Conservation (phyloP, 176 grass and related monocot species). For the Tillandsia fasciculata region DNA sequence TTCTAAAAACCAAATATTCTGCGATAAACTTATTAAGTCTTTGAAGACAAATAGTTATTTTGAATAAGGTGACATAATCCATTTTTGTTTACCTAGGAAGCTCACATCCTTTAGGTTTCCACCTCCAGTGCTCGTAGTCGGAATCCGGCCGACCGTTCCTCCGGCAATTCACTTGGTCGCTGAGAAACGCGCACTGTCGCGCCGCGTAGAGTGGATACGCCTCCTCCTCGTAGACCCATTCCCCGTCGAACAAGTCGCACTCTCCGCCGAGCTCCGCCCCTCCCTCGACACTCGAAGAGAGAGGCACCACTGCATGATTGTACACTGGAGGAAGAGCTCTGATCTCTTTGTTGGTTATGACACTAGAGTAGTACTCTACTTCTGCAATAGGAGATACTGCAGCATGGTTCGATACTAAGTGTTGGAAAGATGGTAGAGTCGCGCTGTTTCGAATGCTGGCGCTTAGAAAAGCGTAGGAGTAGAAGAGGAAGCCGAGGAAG, state of each 20-base stretch:
- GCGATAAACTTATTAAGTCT: too few species aligned
- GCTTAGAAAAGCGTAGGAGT: constrained; percentile 21
- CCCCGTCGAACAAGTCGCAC: constrained; percentile 43
- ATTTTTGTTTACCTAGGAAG: constrained; percentile 1
- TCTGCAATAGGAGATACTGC: too few species aligned
- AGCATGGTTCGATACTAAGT: too few species aligned
- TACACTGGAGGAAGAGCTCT: not conserved
- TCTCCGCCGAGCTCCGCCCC: not conserved
- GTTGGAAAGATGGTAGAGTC: too few species aligned
- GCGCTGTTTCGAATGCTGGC: not conserved
- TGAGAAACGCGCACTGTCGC: constrained; percentile 49
- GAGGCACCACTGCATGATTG: not conserved
- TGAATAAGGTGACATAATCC: too few species aligned
- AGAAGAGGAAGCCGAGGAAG: constrained; percentile 20
- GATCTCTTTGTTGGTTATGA: not conserved
- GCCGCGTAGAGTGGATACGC: constrained; percentile 41
- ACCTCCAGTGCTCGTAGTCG: constrained; percentile 55
- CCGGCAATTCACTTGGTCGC: constrained; percentile 55
- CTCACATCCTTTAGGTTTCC: constrained; percentile 28
- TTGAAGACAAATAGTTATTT: not conserved
- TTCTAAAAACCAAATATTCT: too few species aligned
- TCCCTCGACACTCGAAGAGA: not conserved
- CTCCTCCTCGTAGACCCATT: constrained; percentile 33
- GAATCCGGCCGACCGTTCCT: constrained; percentile 46
- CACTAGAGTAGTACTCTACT: too few species aligned